A percentile compares a stretch with the other conserved stretches of the same genome.
Evolutionary conservation across 2,329 filamentous ascomycete species (phyloP).

Genomic region (Colletotrichum higginsianum): DNA sequence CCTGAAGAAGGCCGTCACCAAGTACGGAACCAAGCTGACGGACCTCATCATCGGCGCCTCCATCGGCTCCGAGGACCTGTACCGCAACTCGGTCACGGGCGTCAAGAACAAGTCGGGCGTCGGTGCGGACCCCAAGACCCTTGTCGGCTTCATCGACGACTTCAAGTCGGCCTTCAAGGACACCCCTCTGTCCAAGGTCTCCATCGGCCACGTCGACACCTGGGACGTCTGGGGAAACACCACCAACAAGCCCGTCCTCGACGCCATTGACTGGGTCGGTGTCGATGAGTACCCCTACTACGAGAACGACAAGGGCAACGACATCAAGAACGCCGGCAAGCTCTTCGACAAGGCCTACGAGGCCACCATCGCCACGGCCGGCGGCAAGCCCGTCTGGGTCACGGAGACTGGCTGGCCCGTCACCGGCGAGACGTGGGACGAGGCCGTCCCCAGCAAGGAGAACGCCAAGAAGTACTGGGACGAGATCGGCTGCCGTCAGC

Average conservation of each 20-base stretch:
- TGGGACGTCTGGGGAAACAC: constrained; percentile 75
- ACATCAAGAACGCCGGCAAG: constrained; percentile 67
- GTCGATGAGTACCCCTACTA: constrained; percentile 79
- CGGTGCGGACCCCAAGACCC: constrained; percentile 70
- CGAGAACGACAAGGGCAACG: constrained; percentile 69
- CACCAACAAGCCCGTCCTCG: constrained; percentile 72
- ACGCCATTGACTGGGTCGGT: constrained; percentile 75
- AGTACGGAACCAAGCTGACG: constrained; percentile 65
- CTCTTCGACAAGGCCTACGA: constrained; percentile 69
- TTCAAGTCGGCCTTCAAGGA: constrained; percentile 71
- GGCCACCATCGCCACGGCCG: constrained; percentile 60
- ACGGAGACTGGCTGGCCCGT: constrained; percentile 78
- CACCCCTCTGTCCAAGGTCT: constrained; percentile 60
- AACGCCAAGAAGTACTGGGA: constrained; percentile 78
- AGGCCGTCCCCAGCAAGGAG: constrained; percentile 67
- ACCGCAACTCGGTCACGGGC: constrained; percentile 74
- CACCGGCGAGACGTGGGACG: constrained; percentile 66
- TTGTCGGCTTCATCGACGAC: constrained; percentile 77
- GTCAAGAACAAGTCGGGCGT: constrained; percentile 73
- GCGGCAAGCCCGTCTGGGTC: constrained; percentile 71
- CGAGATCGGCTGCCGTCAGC: constrained; percentile 71
- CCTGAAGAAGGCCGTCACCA: constrained; percentile 68
- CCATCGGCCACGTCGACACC: constrained; percentile 78
- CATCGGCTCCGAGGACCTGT: constrained; percentile 78
- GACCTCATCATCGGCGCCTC: constrained; percentile 75